Percentiles rank a stretch among this genome's conserved stretches.
Conservation (phyloP, 257 asterid genomes). For the Gardenia jasminoides region DNA sequence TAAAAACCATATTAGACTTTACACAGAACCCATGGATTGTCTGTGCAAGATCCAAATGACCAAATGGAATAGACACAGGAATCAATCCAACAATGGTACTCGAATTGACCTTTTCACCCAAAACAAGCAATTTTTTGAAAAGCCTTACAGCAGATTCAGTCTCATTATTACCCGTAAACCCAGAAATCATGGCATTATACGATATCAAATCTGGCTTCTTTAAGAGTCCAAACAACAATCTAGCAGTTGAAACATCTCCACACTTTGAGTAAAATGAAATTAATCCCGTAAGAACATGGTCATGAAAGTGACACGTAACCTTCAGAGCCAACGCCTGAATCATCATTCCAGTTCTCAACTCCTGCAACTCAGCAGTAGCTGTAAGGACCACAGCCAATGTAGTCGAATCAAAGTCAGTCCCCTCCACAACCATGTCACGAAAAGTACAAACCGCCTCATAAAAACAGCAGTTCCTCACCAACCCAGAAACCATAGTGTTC, state of each 20-base stretch:
- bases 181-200: slow-evolving; percentile 76
- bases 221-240: slow-evolving; percentile 50
- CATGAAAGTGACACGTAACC: slow-evolving; percentile 56
- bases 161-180: slow-evolving; percentile 52
- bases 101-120: slow-evolving; percentile 50
- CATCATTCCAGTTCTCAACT: slow-evolving; percentile 62
- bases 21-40: slow-evolving; percentile 64
- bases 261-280: slow-evolving; percentile 71
- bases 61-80: slow-evolving; percentile 75
- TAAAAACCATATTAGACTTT: slow-evolving; percentile 45
- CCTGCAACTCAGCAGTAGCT: slow-evolving; percentile 70
- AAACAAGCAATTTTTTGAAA: slow-evolving; percentile 52
- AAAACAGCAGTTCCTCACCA: slow-evolving; percentile 63
- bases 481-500: slow-evolving; percentile 79
- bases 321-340: slow-evolving; percentile 71
- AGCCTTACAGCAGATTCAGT: slow-evolving; percentile 46
- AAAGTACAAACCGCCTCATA: slow-evolving; percentile 39
- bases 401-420: slow-evolving; percentile 53
- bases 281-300: slow-evolving; percentile 75
- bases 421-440: slow-evolving; percentile 46
- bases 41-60: slow-evolving; percentile 49
- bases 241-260: slow-evolving; percentile 60
- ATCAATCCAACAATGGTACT: slow-evolving; percentile 74
- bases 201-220: slow-evolving; percentile 71
- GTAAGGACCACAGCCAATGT: slow-evolving; percentile 71